Base-by-base conservation (phyloP, 2,329 filamentous ascomycete genomes). In the Cercospora canescens region DNA sequence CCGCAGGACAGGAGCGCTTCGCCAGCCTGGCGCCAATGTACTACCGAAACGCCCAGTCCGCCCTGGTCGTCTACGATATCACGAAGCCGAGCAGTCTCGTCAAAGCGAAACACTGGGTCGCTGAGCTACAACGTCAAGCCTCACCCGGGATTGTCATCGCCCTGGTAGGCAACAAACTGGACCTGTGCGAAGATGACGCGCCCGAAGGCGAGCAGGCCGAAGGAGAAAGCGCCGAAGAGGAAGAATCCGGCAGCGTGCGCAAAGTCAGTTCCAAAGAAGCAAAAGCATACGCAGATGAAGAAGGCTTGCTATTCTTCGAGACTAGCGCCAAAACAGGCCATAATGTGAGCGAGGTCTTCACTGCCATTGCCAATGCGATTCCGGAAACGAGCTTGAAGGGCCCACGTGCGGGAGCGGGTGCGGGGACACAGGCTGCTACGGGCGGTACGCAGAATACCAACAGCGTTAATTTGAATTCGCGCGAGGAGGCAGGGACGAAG, bases 71-170 rank as follows among this genome's bases (percentile, higher is more conserved):
- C 78, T 99, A 98, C 87, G 94, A 99, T 79, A 89, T 99, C 75
- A 99, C 95, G 69, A 98, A 98, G 81, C 91, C 94, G 50, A 95
- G 93, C 58, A 97, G 93, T 56, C 89, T 99, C 73, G 89, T 93
- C 81, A 98, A 99, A 84, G 95, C 95, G 61, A 96, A 96, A 83
- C 94, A 98, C 85, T 99, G 94, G 94, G 94, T 99, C 63, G 94
- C 94, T 64, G 94, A 99, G 82, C 87, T 99, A 64, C 94, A 98
- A 83, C 89, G 94, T 76, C 95, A 99, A 82, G 95, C 95, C 1
- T 95, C 91, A 11, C 94, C 94, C 2, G 94, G 94, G 28, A 98
- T 99, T 74, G 94, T 98, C 65, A 98, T 99, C 76, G 93, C 94
- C 62, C 87, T 99, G 52, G 95, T 98, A 39, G 94, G 94, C 76